phyloP scores from a whole-genome alignment of 2,329 filamentous ascomycete genomes.

The Cercospora zeina region DNA sequence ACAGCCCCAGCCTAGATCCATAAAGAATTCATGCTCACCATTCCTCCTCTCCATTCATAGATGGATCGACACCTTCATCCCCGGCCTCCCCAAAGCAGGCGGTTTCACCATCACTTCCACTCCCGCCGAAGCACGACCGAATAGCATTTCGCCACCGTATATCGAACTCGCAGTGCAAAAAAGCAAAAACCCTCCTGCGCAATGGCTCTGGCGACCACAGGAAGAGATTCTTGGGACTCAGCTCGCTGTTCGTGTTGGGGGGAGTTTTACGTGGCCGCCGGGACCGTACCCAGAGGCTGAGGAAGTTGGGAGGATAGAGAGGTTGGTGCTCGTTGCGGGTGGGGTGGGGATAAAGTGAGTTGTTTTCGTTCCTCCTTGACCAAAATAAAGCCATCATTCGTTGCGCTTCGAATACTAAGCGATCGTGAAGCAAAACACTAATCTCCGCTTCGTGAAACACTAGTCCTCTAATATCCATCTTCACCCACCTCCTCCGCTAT shows the following conservation, averaged over 20 bases:
- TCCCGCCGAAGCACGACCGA: constrained; percentile 50
- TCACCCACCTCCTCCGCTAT: constrained; percentile 55
- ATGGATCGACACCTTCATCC: constrained; percentile 83
- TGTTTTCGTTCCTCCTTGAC: not conserved
- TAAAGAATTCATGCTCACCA: not conserved
- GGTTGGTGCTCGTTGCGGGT: constrained; percentile 73
- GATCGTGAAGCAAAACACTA: not conserved
- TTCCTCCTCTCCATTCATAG: not conserved
- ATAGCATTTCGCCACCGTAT: constrained; percentile 47
- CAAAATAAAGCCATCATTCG: not conserved
- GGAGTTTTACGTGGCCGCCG: constrained; percentile 78
- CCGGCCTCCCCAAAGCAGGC: constrained; percentile 67
- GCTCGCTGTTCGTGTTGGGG: constrained; percentile 71
- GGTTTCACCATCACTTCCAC: constrained; percentile 87
- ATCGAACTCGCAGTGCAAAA: constrained; percentile 78
- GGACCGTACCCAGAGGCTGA: constrained; percentile 15
- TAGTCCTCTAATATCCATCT: constrained; percentile 72
- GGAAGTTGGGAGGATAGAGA: constrained; percentile 51
- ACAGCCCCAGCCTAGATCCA: not conserved
- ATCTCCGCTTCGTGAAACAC: not conserved
- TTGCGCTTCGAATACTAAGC: not conserved
- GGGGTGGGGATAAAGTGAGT: constrained; percentile 77
- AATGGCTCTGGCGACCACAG: constrained; percentile 68
- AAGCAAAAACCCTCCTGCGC: constrained; percentile 69
- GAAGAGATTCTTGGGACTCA: constrained; percentile 59